A percentile compares a stretch with the other conserved stretches of the same genome.
Evolutionary conservation across 176 grass and related monocot species (phyloP).

Genomic region (Aechmea fasciata): DNA sequence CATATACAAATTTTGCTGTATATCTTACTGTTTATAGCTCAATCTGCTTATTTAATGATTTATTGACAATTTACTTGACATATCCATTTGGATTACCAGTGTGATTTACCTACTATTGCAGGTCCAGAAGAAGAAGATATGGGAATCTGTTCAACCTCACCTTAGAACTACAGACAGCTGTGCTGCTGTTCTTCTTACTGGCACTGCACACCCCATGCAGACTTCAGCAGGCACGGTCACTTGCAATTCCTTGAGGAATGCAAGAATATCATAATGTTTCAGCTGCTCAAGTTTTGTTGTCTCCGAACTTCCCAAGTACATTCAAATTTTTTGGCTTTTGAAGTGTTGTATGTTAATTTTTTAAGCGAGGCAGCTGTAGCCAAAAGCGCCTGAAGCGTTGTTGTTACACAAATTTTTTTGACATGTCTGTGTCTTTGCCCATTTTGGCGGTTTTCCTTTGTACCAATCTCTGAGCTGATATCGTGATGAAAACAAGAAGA

Average conservation of each 20-base stretch:
- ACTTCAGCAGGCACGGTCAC: constrained; percentile 52
- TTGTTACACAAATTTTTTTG: too few species aligned
- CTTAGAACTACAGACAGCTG: constrained; percentile 66
- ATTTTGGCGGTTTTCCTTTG: too few species aligned
- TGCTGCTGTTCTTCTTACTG: constrained; percentile 29
- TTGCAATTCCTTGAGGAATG: constrained; percentile 70
- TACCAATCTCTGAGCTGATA: too few species aligned
- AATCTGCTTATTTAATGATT: neutral
- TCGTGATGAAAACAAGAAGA: too few species aligned
- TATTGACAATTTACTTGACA: neutral
- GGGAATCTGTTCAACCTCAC: constrained; percentile 84
- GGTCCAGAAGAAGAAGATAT: constrained; percentile 98
- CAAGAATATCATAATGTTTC: constrained; percentile 62
- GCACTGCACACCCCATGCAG: constrained; percentile 45
- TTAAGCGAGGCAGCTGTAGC: neutral
- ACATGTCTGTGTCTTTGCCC: too few species aligned
- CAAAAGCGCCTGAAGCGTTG: too few species aligned
- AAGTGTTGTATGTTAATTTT: neutral
- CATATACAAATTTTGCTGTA: too few species aligned
- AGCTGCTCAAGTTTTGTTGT: neutral
- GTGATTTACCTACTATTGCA: constrained; percentile 4
- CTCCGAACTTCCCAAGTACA: neutral
- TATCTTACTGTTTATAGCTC: too few species aligned
- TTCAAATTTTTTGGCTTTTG: neutral
- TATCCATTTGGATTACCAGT: too few species aligned